These are phyloP conservation scores for Neurospora sp. DNA, from an alignment of 495 filamentous ascomycete genomes.

Conservation along the genomic window DNA sequence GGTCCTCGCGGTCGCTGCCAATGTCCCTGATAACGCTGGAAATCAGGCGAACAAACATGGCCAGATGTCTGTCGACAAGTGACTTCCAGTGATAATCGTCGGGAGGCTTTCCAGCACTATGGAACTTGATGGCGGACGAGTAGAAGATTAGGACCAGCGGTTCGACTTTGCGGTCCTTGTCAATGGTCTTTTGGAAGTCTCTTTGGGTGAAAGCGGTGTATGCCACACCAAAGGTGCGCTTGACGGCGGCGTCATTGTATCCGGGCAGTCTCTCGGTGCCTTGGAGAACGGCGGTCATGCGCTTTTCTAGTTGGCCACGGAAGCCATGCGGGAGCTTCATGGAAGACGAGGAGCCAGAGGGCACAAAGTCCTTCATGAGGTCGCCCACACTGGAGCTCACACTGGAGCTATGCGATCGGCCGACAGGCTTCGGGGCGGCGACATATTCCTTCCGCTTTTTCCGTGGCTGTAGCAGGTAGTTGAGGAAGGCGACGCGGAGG, in stretches of 20 bases:
- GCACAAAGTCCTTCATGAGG: slow-evolving; percentile 46
- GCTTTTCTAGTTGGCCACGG: slow-evolving; percentile 64
- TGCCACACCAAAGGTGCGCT: slow-evolving; percentile 88
- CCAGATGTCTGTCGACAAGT: slow-evolving; percentile 88
- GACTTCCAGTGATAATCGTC: slow-evolving; percentile 89
- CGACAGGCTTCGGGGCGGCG: slow-evolving; percentile 46
- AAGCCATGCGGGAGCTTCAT: slow-evolving; percentile 41
- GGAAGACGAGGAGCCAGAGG: slow-evolving; percentile 24
- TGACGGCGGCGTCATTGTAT: slow-evolving; percentile 76
- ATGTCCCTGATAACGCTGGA: slow-evolving; percentile 67
- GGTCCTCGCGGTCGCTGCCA: slow-evolving; percentile 64
- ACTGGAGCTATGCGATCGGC: slow-evolving; percentile 54
- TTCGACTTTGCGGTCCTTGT: slow-evolving; percentile 89
- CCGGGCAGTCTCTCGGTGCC: slow-evolving; percentile 53
- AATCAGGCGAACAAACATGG: slow-evolving; percentile 86
- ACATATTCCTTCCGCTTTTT: slow-evolving; percentile 79
- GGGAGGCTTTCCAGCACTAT: slow-evolving; percentile 66
- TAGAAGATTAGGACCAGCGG: slow-evolving; percentile 88
- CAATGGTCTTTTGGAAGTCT: slow-evolving; percentile 76
- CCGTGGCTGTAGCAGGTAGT: slow-evolving; percentile 87
- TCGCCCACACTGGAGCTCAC: slow-evolving; percentile 62
- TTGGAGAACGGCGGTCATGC: slow-evolving; percentile 75
- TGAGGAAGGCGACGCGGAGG: slow-evolving; percentile 81
- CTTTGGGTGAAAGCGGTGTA: slow-evolving; percentile 56
- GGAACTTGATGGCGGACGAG: slow-evolving; percentile 61